Base-by-base conservation (phyloP, 257 asterid genomes). In the Lycium ferocissimum region DNA sequence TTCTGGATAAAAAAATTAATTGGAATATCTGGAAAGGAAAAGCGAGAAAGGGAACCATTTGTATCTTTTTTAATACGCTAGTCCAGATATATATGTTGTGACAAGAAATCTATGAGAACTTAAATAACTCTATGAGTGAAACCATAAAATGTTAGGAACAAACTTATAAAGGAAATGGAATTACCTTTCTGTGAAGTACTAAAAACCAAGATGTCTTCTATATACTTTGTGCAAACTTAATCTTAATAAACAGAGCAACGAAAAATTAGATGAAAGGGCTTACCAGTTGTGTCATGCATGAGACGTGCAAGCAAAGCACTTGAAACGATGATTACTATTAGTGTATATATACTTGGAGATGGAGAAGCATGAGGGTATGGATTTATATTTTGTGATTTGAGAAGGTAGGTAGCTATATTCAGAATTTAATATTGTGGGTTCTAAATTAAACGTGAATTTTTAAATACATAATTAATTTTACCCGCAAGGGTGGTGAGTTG, bases 261-360 rank as follows among this genome's bases (percentile, higher is more conserved):
- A 11, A 69, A 37, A 69, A 69, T 37, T 0, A 69, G 26, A 69
- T 15, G 76, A 69, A 69, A 69, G 51, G 51, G 17, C 79, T 43
- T 72, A 72, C 80, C 80, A 45, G 8, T 72, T n/a, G 80, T n/a
- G 80, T 45, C 38, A 18, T 43, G 80, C 57, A 72, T 5, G 10
- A 72, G 58, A 45, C 58, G 58, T 72, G 53, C 80, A 72, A 45
- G 38, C 38, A 72, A 51, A 72, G 7, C 6, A 72, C 17, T n/a
- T n/a, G 37, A 72, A 10, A 45, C 38, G 5, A 45, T 43, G 35
- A 51, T 12, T 40, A 71, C 20, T 18, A 17, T 43, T 5, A 40
- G 17, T 40, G 15, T 40, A 71, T 71, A 10, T 26, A 71, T 43
- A 71, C 33, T 18, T 18, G 57, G 79, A 72, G 80, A 72, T 1